Base-by-base conservation (phyloP, 306 rosid genomes). In the Crotalaria pallida region DNA sequence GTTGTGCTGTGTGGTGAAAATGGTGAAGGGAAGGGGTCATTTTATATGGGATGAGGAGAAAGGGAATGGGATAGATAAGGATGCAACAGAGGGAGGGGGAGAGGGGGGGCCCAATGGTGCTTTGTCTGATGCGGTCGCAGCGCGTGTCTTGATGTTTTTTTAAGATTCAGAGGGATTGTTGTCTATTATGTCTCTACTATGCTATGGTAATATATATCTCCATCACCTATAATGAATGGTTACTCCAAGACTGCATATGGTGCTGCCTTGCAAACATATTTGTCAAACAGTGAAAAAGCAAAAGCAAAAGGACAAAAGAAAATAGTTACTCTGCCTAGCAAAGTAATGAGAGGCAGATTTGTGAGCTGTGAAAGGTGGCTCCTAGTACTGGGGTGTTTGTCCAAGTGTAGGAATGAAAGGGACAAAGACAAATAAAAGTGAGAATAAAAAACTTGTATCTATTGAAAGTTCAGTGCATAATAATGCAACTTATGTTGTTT, bases 121-220 rank as follows among this genome's bases (percentile, higher is more conserved):
- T 64, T 67, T 75, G 65, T 72, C 70, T 79, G 71, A 9, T 65
- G 64, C 9, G 65, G 78, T 79, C 65, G 58, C 34, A 41, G 79
- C 49, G 71, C 70, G 58, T 78, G 82, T 45, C 19, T 3, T 50
- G 62, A 11, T 24, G 41, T 2, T 38, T 40, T 66, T 73, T 71
- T 16, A 45, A 71, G n/a, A 52, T 51, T 70, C 41, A 77, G 63
- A 45, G 69, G 23, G 19, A 31, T 43, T 61, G 60, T 53, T 23
- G 41, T 45, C 40, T 51, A 34, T 73, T 15, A 3, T 40, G 62
- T 73, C 47, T 52, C 9, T 47, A 34, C 0, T 5, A 16, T 72
- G 52, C n/a, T 17, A 58, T 44, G 36, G 8, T 4, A 31, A 31
- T 31, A 31, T 31, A 71, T 4, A 12, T 13, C 4, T 58, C 26